Base-by-base conservation (phyloP, 352 stramenopile genomes). In the Chrysophaeum taylorii region DNA sequence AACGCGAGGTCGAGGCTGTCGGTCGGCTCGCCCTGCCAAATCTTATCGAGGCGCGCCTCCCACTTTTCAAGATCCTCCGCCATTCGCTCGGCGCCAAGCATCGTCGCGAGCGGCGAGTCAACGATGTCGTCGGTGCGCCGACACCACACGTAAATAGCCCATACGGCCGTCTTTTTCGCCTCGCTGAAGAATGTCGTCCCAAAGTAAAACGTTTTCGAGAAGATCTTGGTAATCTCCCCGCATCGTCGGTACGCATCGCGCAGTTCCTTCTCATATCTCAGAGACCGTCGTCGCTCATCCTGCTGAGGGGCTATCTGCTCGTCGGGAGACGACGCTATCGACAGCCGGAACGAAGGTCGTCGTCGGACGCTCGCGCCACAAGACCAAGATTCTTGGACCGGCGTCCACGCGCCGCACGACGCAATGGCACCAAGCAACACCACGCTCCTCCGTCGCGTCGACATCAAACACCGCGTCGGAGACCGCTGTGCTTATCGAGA, bases 151-250 rank as follows among this genome's bases (percentile, higher is more conserved):
- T 93, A 93, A 31, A 93, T 81, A 21, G 85, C 85, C 87, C 87
- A 93, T 36, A 90, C 87, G 23, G 84, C 83, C 54, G 73, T 76
- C 66, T 77, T 81, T 21, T 79, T 72, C 25, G 62, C 71, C 60
- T 81, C 72, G 0, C 74, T 74, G 71, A 93, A 78, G 38, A 91
- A 79, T 67, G 84, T 82, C 0, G 87, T 91, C 2, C 87, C 87
- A 27, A 92, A 75, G 72, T 91, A 92, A 73, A 93, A 93, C 5
- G 87, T 93, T 75, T 93, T 93, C 25, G 85, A 84, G 72, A 90
- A 93, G 9, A 86, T 85, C 31, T 79, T 74, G 16, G 87, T 93
- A 27, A 93, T 87, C 70, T 89, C 82, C 2, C 88, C 85, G 38
- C 83, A 90, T 78, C 91, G 85, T 42, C 84, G 70, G 70, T 89